These are phyloP conservation scores for Exophiala sideris DNA, from an alignment of 2,329 filamentous ascomycete genomes.

Conservation along the genomic window DNA sequence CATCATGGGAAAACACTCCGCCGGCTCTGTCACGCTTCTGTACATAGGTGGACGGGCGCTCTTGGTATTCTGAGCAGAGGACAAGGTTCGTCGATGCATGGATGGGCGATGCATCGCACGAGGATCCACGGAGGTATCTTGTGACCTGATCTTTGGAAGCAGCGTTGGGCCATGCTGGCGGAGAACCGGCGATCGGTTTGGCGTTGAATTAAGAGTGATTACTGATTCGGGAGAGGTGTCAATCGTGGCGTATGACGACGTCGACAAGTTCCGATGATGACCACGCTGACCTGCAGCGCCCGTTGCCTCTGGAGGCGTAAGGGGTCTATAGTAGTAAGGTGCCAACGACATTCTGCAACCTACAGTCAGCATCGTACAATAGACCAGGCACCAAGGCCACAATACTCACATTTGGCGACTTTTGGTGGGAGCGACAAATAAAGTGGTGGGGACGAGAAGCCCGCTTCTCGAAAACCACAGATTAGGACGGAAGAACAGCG, in stretches of 20 bases:
- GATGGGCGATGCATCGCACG: slow-evolving; percentile 10
- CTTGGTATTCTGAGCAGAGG: slow-evolving; percentile 50
- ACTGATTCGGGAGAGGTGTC: slow-evolving; percentile 68
- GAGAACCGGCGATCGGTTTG: slow-evolving; percentile 67
- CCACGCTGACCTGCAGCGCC: slow-evolving; percentile 34
- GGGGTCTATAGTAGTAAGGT: slow-evolving; percentile 43
- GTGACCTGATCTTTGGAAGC: slow-evolving; percentile 79
- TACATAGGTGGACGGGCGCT: slow-evolving; percentile 46
- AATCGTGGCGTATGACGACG: slow-evolving; percentile 58
- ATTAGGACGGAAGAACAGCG: slow-evolving; percentile 21
- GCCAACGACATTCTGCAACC: slow-evolving; percentile 40
- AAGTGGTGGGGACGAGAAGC: slow-evolving; percentile 19
- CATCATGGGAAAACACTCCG: slow-evolving; percentile 42
- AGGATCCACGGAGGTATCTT: slow-evolving; percentile 58
- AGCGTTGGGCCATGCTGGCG: slow-evolving; percentile 73
- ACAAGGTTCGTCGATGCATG: slow-evolving; percentile 25
- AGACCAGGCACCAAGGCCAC: slow-evolving; percentile 13
- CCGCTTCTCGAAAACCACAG: slow-evolving; percentile 22
- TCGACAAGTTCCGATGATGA: slow-evolving; percentile 63
- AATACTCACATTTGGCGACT: slow-evolving; percentile 20
- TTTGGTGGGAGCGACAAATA: slow-evolving; percentile 15
- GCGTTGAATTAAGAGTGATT: slow-evolving; percentile 66
- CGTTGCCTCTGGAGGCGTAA: slow-evolving; percentile 40
- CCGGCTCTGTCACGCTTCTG: slow-evolving; percentile 45
- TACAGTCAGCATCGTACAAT: slow-evolving; percentile 9